phyloP scores from a whole-genome alignment of 2,329 filamentous ascomycete species.

The Botrytis cinerea region DNA sequence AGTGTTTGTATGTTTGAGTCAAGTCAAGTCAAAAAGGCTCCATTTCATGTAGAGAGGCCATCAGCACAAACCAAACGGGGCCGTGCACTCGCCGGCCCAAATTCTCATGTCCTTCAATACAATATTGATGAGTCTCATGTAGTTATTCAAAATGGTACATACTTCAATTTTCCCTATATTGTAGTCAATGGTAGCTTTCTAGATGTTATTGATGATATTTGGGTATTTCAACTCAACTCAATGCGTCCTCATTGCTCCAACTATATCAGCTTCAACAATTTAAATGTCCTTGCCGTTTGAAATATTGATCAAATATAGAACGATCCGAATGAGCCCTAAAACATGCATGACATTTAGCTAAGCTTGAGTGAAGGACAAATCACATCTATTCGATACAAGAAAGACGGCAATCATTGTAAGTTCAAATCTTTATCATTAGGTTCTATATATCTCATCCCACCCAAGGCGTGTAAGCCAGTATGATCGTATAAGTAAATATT shows the following conservation, averaged over 20 bases:
- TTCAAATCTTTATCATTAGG: conserved; percentile 9
- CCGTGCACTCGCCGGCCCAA: background rate
- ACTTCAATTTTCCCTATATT: no score
- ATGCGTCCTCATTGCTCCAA: no score
- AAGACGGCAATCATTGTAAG: background rate
- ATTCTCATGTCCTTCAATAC: background rate
- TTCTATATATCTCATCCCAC: background rate
- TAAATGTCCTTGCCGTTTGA: no score
- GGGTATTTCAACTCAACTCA: no score
- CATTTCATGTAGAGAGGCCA: background rate
- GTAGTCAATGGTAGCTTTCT: no score
- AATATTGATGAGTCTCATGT: no score
- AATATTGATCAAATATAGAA: no score
- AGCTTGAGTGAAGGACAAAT: background rate
- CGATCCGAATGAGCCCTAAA: no score
- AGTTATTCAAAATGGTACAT: no score
- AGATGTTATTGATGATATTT: no score
- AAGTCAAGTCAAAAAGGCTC: background rate
- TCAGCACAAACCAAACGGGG: background rate
- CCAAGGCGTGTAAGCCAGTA: background rate
- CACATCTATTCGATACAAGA: background rate
- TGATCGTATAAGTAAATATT: background rate
- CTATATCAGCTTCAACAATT: no score
- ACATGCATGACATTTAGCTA: background rate
- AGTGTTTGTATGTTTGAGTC: background rate